phyloP scores from a whole-genome alignment of 2,329 filamentous ascomycete genomes.

The Trematosphaeria pertusa region DNA sequence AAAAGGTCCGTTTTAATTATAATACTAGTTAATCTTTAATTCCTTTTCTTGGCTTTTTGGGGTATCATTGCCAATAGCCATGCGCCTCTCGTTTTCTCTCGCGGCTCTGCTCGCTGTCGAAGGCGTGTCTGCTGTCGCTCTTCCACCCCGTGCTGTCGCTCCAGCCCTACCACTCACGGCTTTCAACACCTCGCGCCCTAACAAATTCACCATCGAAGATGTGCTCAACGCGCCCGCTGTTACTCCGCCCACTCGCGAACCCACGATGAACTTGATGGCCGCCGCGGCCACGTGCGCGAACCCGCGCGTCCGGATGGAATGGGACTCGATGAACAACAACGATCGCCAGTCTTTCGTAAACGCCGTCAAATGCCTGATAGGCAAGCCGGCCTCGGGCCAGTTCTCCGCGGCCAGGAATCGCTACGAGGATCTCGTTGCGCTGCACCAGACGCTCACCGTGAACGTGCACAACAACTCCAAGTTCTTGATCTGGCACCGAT shows the following conservation, averaged over 20 bases:
- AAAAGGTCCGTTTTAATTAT: no score
- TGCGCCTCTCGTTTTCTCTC: not conserved
- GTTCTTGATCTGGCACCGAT: constrained; percentile 55
- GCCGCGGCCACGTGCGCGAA: constrained; percentile 31
- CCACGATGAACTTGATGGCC: not conserved
- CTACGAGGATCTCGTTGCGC: constrained; percentile 44
- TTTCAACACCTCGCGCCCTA: not conserved
- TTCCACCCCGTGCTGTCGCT: not conserved
- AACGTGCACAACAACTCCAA: constrained; percentile 44
- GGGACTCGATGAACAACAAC: constrained; percentile 34
- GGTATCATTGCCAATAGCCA: not conserved
- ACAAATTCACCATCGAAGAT: not conserved
- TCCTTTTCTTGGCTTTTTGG: no score
- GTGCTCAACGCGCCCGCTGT: not conserved
- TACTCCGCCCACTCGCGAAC: not conserved
- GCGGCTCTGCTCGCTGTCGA: not conserved
- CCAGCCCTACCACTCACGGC: not conserved
- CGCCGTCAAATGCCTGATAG: constrained; percentile 39
- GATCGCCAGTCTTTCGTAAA: constrained; percentile 35
- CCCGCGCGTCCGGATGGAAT: constrained; percentile 38
- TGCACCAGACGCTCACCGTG: constrained; percentile 42
- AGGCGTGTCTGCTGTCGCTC: no score
- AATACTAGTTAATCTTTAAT: no score
- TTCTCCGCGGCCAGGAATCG: constrained; percentile 34
- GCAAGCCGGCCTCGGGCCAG: constrained; percentile 27